Percentiles rank a stretch among this genome's conserved stretches.
Evolutionary conservation across 2,329 filamentous ascomycete species (phyloP).

Genomic region (Aulographum hederae): DNA sequence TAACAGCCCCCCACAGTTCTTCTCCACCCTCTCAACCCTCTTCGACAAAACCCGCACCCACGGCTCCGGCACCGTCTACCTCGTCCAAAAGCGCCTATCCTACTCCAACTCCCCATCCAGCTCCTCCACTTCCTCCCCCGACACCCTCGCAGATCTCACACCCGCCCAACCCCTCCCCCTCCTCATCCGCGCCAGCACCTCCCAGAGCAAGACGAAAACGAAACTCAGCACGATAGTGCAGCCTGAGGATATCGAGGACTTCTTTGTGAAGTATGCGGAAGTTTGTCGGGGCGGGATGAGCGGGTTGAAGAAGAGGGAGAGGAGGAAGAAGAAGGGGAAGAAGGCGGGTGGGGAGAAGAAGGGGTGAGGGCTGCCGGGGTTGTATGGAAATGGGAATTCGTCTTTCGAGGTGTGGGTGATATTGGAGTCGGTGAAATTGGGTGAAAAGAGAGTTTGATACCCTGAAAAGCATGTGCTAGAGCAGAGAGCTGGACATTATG

Average conservation of each 20-base stretch:
- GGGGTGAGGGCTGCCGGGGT: too few species aligned
- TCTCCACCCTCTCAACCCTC: conserved; percentile 46
- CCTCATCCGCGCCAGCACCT: conserved; percentile 71
- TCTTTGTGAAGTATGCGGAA: conserved; percentile 76
- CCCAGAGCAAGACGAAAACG: conserved; percentile 39
- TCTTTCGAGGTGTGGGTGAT: too few species aligned
- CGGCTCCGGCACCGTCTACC: conserved; percentile 54
- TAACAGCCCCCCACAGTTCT: too few species aligned
- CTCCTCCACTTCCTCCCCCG: too few species aligned
- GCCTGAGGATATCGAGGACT: conserved; percentile 55
- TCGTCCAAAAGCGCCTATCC: conserved; percentile 70
- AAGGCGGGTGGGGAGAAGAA: conserved; percentile 43
- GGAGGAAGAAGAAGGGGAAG: conserved; percentile 68
- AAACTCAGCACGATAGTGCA: conserved; percentile 75
- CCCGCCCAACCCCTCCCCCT: conserved; percentile 46
- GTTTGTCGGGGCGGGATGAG: conserved; percentile 80
- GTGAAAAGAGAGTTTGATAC: too few species aligned
- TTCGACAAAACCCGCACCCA: conserved; percentile 48
- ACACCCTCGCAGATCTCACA: conserved; percentile 44
- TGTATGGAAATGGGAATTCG: too few species aligned
- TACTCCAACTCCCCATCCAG: too few species aligned
- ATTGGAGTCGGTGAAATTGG: too few species aligned
- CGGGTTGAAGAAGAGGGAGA: conserved; percentile 79
- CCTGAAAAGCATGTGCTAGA: too few species aligned
- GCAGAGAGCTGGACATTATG: too few species aligned